Evolutionary conservation across 345 rosid genomes (phyloP).

Genomic region (Eucalyptus albens): DNA sequence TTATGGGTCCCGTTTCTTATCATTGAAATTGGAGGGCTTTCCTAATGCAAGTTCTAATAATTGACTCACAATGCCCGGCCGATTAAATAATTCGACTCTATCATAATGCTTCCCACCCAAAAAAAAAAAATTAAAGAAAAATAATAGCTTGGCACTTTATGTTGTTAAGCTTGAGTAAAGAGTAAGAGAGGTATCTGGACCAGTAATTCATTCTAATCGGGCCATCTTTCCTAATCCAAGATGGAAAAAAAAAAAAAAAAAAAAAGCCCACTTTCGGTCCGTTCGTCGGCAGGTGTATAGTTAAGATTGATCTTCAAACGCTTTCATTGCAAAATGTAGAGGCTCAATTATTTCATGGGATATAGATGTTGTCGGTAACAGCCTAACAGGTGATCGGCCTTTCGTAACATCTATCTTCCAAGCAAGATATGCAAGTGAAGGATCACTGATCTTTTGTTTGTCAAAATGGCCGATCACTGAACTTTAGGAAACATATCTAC

Average conservation of each 20-base stretch:
- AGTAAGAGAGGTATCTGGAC: background rate
- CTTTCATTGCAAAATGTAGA: background rate
- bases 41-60: background rate
- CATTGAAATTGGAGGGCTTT: background rate
- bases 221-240: background rate
- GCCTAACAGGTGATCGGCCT: background rate
- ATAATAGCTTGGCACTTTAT: background rate
- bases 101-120: background rate
- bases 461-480: background rate
- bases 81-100: background rate
- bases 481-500: background rate
- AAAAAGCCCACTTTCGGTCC: background rate
- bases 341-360: background rate
- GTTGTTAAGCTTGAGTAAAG: background rate
- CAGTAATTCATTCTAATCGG: background rate
- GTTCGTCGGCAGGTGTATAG: background rate
- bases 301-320: background rate
- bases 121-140: rapidly evolving
- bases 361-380: background rate
- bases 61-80: background rate
- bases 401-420: background rate
- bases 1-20: background rate
- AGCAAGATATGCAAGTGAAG: background rate
- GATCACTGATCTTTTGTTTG: background rate
- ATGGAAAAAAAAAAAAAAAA: background rate